These are phyloP conservation scores for Monosporozyma unispora DNA, from an alignment of 805 yeast species.

Conservation along the genomic window DNA sequence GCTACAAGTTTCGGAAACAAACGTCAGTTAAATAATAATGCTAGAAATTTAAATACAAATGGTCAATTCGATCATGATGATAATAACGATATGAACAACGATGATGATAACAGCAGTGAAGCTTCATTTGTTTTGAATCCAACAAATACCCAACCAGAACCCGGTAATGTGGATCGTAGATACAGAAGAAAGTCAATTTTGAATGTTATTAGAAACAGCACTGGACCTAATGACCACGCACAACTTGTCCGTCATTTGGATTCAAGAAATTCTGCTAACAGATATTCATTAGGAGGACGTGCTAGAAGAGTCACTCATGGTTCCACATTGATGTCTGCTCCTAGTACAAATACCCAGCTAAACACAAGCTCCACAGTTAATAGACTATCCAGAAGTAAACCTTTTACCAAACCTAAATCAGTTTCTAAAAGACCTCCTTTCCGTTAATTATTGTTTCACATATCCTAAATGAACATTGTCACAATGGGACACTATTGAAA, in stretches of 20 bases:
- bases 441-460: constrained; percentile 7
- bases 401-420: neutral
- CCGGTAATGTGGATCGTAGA: constrained; percentile 8
- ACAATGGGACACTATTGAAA: no score
- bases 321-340: constrained; percentile 1
- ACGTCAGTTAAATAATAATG: neutral
- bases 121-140: constrained; percentile 30
- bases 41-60: neutral
- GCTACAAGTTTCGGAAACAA: neutral
- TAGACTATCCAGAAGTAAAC: neutral
- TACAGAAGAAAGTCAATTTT: constrained; percentile 27
- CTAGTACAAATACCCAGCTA: neutral
- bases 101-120: constrained; percentile 25
- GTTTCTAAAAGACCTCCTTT: constrained; percentile 20
- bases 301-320: neutral
- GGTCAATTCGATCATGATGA: neutral
- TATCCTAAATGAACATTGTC: no score
- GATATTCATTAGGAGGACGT: constrained; percentile 1
- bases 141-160: constrained; percentile 3
- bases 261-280: neutral
- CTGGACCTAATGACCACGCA: constrained; percentile 1
- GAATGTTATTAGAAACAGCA: constrained; percentile 26
- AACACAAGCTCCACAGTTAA: neutral
- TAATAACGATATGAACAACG: neutral
- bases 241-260: neutral